phyloP scores from a whole-genome alignment of 2,329 filamentous ascomycete genomes.

The Phialophora chinensis region DNA sequence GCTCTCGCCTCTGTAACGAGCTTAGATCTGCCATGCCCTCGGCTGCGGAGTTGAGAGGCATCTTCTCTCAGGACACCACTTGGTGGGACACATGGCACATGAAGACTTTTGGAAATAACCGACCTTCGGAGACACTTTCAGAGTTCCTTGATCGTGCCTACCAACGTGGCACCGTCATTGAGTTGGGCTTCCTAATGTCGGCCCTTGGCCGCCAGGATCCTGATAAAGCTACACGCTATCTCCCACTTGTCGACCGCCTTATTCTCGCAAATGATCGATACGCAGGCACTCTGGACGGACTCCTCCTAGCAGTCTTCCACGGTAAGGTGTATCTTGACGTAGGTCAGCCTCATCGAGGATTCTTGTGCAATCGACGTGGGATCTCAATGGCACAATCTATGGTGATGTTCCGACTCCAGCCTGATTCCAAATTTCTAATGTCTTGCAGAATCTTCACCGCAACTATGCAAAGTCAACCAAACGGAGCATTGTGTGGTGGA shows the following conservation, averaged over 20 bases:
- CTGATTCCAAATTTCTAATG: constrained; percentile 4
- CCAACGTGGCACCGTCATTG: background rate
- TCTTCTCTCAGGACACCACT: constrained; percentile 7
- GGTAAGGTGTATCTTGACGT: constrained; percentile 22
- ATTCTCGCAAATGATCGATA: constrained; percentile 16
- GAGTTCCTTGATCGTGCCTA: constrained; percentile 15
- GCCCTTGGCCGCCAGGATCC: constrained; percentile 19
- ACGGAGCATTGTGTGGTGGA: constrained; percentile 23
- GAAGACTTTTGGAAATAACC: constrained; percentile 19
- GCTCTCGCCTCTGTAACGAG: background rate
- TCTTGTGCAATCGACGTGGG: constrained; percentile 23
- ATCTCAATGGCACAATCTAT: constrained; percentile 18
- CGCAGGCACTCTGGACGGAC: constrained; percentile 11
- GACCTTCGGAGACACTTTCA: constrained; percentile 3
- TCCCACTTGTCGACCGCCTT: constrained; percentile 22
- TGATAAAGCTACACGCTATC: constrained; percentile 3
- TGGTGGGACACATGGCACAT: constrained; percentile 25
- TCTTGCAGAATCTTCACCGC: constrained; percentile 22
- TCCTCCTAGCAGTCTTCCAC: constrained; percentile 20
- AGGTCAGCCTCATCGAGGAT: constrained; percentile 23
- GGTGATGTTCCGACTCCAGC: constrained; percentile 6
- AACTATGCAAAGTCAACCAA: constrained; percentile 11
- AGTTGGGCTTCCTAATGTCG: constrained; percentile 22
- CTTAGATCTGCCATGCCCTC: constrained; percentile 14
- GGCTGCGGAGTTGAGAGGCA: constrained; percentile 2